Evolutionary conservation across 140 eudicot species (phyloP).

Genomic region (Flaveria floridana): DNA sequence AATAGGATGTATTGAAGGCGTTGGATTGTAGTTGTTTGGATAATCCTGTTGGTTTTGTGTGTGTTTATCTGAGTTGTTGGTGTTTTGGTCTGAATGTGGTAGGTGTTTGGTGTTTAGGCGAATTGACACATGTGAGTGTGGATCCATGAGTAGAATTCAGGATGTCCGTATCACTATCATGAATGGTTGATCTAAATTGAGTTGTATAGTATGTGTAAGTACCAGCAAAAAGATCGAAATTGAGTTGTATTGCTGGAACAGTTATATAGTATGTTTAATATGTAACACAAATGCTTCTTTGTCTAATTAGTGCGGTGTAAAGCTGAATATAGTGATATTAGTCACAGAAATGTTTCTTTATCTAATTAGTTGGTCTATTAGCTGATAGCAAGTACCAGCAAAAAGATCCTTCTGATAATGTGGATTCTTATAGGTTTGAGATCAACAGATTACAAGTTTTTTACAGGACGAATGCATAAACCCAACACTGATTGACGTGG

Average conservation of each 20-base stretch:
- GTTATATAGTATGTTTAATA: background rate
- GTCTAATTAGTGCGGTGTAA: background rate
- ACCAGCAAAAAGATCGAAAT: background rate
- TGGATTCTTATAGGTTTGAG: conserved; percentile 15
- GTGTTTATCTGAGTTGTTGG: conserved; percentile 5
- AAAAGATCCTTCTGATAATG: background rate
- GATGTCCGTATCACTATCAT: conserved; percentile 14
- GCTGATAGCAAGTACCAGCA: background rate
- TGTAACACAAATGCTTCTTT: too few species aligned
- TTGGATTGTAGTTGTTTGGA: background rate
- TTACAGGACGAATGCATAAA: background rate
- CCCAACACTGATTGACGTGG: background rate
- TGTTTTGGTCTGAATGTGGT: conserved; percentile 19
- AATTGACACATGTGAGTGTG: conserved; percentile 11
- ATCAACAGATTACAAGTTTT: background rate
- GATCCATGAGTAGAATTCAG: conserved; percentile 10
- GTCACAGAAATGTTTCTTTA: background rate
- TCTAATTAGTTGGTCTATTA: conserved; percentile 3
- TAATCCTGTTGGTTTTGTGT: background rate
- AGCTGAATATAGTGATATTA: background rate
- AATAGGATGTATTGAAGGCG: background rate
- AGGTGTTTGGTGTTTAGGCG: background rate
- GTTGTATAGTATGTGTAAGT: background rate
- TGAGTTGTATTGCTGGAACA: conserved; percentile 1
- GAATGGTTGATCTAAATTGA: conserved; percentile 12